Conservation (phyloP, 345 rosid species). For the Eucalyptus decipiens region DNA sequence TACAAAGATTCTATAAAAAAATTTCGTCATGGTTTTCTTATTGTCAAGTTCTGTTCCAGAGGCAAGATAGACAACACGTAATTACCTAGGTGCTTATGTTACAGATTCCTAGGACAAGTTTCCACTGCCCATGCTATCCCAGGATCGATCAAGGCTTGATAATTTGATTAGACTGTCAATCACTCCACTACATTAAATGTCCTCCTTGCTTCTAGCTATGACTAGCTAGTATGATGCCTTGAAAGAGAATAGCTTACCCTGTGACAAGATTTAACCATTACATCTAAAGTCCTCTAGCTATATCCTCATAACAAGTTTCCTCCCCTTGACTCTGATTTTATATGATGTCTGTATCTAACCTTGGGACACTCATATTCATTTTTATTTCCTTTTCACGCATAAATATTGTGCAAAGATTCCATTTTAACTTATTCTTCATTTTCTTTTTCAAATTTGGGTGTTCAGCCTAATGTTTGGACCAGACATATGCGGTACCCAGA, state of each 20-base stretch:
- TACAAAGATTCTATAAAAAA: not conserved
- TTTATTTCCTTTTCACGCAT: not conserved
- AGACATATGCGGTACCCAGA: constrained; percentile 87
- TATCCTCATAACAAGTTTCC: not conserved
- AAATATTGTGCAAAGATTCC: not conserved
- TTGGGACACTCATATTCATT: not conserved
- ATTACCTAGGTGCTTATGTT: not conserved
- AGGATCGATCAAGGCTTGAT: not conserved
- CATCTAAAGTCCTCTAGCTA: not conserved
- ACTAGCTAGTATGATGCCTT: not conserved
- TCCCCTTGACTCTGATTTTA: not conserved
- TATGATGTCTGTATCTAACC: not conserved
- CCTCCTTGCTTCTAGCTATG: not conserved
- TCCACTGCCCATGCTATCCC: not conserved
- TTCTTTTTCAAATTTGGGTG: not conserved
- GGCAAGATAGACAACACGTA: not conserved
- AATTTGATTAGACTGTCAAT: not conserved
- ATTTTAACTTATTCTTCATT: not conserved
- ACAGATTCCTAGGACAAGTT: not conserved
- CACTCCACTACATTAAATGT: not conserved
- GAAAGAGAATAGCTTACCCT: not conserved
- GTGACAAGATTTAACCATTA: not conserved
- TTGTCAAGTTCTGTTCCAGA: not conserved
- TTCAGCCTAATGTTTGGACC: constrained; percentile 97
- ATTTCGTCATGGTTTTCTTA: not conserved